A percentile compares a stretch with the other conserved stretches of the same genome.
phyloP scores from a whole-genome alignment of 306 rosid species.

The Cotoneaster glaucophyllus region DNA sequence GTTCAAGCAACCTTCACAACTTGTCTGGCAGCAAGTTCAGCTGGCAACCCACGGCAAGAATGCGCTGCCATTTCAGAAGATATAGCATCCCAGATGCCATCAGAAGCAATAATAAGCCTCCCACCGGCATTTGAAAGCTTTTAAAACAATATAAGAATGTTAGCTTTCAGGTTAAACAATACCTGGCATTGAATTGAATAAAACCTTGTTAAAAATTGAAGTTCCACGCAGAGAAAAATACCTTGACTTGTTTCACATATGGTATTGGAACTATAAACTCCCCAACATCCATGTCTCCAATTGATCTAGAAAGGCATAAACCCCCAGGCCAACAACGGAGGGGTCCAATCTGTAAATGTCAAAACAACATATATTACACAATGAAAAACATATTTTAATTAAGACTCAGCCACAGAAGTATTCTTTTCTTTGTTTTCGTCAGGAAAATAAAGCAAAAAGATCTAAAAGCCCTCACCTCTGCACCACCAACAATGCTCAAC shows the following conservation, averaged over 20 bases:
- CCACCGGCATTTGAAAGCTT: conserved; percentile 86
- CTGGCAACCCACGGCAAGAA: conserved; percentile 82
- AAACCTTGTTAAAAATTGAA: not conserved
- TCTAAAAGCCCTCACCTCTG: conserved; percentile 50
- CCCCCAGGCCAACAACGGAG: conserved; percentile 99
- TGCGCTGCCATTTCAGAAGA: conserved; percentile 87
- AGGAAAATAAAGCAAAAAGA: not conserved
- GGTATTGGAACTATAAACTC: conserved; percentile 94
- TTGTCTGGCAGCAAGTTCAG: conserved; percentile 90
- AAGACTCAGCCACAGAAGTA: not conserved
- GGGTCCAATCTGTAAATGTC: conserved; percentile 77
- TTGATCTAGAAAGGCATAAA: conserved; percentile 91
- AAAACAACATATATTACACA: conserved; percentile 20
- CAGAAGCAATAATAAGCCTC: conserved; percentile 91
- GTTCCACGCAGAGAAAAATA: conserved; percentile 10
- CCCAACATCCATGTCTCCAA: conserved; percentile 98
- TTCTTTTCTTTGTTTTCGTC: not conserved
- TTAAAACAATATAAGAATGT: conserved; percentile 16
- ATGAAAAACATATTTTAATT: not conserved
- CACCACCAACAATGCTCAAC: conserved; percentile 87
- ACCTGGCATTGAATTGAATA: not conserved
- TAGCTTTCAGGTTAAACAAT: conserved; percentile 16
- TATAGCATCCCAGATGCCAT: conserved; percentile 96
- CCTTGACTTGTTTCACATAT: conserved; percentile 95
- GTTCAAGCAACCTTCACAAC: conserved; percentile 71